phyloP scores from a whole-genome alignment of 2,329 filamentous ascomycete species.

The Sporothrix pallida region DNA sequence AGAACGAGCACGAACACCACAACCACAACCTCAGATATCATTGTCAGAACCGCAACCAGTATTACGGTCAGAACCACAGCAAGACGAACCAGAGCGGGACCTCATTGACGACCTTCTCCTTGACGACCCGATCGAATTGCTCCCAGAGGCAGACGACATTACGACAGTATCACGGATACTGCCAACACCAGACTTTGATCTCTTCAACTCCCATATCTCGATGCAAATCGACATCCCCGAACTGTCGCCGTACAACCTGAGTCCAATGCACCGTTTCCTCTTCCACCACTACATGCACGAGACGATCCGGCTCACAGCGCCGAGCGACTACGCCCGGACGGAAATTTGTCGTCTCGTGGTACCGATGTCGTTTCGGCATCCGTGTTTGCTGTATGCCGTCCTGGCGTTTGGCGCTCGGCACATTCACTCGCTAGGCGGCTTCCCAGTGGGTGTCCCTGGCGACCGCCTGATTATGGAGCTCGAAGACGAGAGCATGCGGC shows the following conservation, averaged over 20 bases:
- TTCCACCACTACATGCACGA: constrained; percentile 35
- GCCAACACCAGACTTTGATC: too few relatives aligned
- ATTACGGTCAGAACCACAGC: not conserved
- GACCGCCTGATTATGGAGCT: constrained; percentile 17
- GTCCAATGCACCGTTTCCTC: constrained; percentile 30
- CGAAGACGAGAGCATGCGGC: constrained; percentile 32
- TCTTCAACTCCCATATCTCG: not conserved
- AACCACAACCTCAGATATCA: not conserved
- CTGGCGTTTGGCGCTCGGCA: constrained; percentile 33
- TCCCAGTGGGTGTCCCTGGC: not conserved
- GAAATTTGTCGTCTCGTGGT: constrained; percentile 35
- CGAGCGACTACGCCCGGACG: constrained; percentile 33
- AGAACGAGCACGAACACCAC: not conserved
- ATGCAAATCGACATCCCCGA: not conserved
- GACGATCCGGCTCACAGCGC: constrained; percentile 35
- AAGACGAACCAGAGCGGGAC: not conserved
- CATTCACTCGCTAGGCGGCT: constrained; percentile 22
- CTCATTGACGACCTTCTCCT: not conserved
- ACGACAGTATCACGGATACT: not conserved
- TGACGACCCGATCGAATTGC: not conserved
- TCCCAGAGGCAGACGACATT: not conserved
- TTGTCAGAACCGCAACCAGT: not conserved
- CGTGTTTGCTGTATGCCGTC: constrained; percentile 31
- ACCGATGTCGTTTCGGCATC: constrained; percentile 32
- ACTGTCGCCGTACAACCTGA: not conserved